Evolutionary conservation across 1,284 basidiomycete genomes (phyloP), one percentile per base, ranked within the genome.

Genomic region (Cronartium quercuum): DNA sequence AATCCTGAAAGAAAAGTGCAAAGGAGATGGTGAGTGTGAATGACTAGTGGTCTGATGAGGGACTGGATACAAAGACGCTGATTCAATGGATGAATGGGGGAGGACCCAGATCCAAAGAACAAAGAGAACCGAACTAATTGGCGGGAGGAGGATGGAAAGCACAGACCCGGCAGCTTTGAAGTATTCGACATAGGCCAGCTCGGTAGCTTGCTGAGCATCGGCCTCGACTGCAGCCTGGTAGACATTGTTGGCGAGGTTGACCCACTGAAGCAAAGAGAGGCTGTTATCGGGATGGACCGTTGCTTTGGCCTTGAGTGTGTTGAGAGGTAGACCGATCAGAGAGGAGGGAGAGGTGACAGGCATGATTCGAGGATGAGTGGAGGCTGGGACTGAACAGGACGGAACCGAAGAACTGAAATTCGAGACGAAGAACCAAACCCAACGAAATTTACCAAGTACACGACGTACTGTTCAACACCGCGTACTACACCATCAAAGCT

Each of bases 131-230:
- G 37, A 13, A 64, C 9, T 35, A 37, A 13, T 57, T 61, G 65
- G 21, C 18, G 40, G 10, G 37, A 34, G 21, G 18, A 57, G 51
- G 21, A 41, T n/a, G n/a, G 18, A 42, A 6, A 41, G 34, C 9
- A 63, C 68, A 38, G 64, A 73, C 70, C 70, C 70, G 66, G 70
- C 70, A 60, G 70, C 63, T 34, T 73, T 73, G 38, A 73, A 73
- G 40, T 73, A 73, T 34, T 73, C 61, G 44, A 66, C 44, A 55
- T 73, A 73, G 13, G 70, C 70, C 15, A 51, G 42, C 55, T 73
- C 63, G n/a, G 21, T 41, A 21, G 40, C 35, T 42, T 60, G 29
- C 4, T 21, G 24, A 40, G 42, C 24, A 65, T 73, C 70, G 21
- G 70, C 70, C n/a, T 73, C 47, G 35, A 60, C 34, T 15, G 70